Percentiles rank a stretch among this genome's conserved stretches.
Evolutionary conservation across 2,329 filamentous ascomycete species (phyloP).

Genomic region (Arthrocladium fulminans): DNA sequence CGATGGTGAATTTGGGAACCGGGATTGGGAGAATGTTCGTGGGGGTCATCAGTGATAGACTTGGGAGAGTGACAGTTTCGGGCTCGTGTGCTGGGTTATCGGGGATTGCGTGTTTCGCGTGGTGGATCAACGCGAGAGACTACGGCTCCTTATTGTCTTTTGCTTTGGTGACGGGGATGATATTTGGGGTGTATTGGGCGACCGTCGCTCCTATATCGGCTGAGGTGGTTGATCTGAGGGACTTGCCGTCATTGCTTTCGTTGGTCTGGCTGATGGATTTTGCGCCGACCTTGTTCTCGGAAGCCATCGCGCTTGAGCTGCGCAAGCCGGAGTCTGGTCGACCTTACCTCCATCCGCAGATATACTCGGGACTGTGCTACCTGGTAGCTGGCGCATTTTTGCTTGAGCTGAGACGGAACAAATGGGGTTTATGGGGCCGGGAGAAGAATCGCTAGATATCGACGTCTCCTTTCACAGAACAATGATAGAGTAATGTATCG

Average conservation of each 20-base stretch:
- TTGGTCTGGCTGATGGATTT: slow-evolving; percentile 24
- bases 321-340: slow-evolving; percentile 34
- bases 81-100: slow-evolving; percentile 27
- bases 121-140: slow-evolving; percentile 40
- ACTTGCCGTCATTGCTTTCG: slow-evolving; percentile 23
- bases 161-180: slow-evolving; percentile 35
- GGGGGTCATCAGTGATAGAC: slow-evolving; percentile 38
- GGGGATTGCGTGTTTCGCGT: slow-evolving; percentile 31
- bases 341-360: slow-evolving; percentile 43
- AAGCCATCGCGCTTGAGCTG: slow-evolving; percentile 46
- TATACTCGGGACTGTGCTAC: slow-evolving; percentile 38
- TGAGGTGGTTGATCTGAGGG: slow-evolving; percentile 24
- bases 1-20: slow-evolving; percentile 41
- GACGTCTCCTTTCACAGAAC: too few species aligned
- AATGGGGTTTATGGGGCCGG: slow-evolving; percentile 16
- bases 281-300: slow-evolving; percentile 42
- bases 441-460: slow-evolving; percentile 16
- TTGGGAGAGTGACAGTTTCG: slow-evolving; percentile 36
- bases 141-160: slow-evolving; percentile 39
- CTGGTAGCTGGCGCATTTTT: slow-evolving; percentile 22
- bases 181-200: slow-evolving; percentile 42
- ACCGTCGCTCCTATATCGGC: slow-evolving; percentile 25
- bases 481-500: too few species aligned
- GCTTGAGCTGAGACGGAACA: slow-evolving; percentile 19
- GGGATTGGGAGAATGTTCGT: slow-evolving; percentile 40